Evolutionary conservation across 208 protist species (phyloP).

Genomic region (Trypanosomatidae sp.): DNA sequence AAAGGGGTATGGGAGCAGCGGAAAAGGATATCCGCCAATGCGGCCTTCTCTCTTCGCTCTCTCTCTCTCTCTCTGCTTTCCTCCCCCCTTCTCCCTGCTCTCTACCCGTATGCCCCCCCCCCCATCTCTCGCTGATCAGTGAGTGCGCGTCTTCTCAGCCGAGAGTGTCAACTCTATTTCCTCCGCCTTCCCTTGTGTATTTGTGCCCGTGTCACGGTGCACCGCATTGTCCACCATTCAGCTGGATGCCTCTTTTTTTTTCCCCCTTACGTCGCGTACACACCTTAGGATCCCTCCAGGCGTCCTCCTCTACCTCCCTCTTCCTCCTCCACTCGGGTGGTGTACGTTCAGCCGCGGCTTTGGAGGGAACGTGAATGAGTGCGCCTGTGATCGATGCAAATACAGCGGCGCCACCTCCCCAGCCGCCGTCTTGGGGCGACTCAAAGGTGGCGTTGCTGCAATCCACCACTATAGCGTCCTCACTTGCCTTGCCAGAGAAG

Average conservation of each 20-base stretch:
- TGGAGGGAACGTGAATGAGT: background rate
- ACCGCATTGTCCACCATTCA: background rate
- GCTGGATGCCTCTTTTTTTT: background rate
- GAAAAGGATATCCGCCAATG: background rate
- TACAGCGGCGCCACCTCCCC: background rate
- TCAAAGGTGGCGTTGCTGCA: background rate
- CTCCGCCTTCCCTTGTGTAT: too few relatives aligned
- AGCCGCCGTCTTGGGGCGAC: background rate
- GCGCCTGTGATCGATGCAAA: too few relatives aligned
- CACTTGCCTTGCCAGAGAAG: background rate
- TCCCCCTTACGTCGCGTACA: slow-evolving; percentile 5
- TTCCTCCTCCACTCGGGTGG: background rate
- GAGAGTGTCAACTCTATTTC: too few relatives aligned
- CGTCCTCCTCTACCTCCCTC: background rate
- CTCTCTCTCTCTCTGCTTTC: background rate
- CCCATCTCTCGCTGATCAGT: too few relatives aligned
- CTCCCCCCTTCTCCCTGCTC: background rate
- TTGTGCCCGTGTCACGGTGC: background rate
- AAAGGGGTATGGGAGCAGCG: background rate
- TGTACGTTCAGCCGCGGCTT: background rate
- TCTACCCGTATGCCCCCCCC: background rate
- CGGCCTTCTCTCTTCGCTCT: background rate
- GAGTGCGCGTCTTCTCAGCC: too few relatives aligned
- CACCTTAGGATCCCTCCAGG: background rate
- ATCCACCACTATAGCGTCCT: background rate